A percentile compares a stretch with the other conserved stretches of the same genome.
Conservation (phyloP, 164 flowering plant genomes). For the Piper longum region DNA sequence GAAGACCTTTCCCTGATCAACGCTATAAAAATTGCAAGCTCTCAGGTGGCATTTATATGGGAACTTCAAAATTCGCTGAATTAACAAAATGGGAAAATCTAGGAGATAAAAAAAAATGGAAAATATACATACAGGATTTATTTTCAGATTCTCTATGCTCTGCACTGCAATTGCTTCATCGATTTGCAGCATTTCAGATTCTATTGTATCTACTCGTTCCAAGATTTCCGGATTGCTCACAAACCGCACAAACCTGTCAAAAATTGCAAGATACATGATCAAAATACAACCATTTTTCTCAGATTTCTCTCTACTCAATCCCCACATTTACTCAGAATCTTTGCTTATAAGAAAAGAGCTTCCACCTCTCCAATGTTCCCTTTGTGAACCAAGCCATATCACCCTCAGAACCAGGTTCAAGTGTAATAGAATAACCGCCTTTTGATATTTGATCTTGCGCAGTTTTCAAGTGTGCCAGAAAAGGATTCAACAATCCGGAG, state of each 20-base stretch:
- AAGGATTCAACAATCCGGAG: slow-evolving; percentile 81
- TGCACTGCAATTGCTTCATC: slow-evolving; percentile 44
- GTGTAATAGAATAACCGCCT: slow-evolving; percentile 84
- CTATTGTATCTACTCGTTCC: slow-evolving; percentile 75
- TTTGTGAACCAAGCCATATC: slow-evolving; percentile 82
- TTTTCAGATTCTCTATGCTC: slow-evolving; percentile 35
- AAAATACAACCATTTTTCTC: background rate
- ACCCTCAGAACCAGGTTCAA: slow-evolving; percentile 38
- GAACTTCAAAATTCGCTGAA: too few species aligned
- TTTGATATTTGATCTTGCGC: slow-evolving; percentile 82
- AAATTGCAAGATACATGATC: slow-evolving; percentile 3
- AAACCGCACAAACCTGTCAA: slow-evolving; percentile 80
- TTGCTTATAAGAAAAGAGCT: background rate
- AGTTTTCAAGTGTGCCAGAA: slow-evolving; percentile 81
- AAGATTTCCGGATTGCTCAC: slow-evolving; percentile 92
- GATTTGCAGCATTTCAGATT: slow-evolving; percentile 71
- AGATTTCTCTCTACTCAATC: background rate
- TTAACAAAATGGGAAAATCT: background rate
- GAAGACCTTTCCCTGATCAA: background rate
- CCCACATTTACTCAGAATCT: background rate
- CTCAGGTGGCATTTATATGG: background rate
- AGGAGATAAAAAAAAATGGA: too few species aligned
- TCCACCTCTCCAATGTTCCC: slow-evolving; percentile 76
- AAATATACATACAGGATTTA: slow-evolving; percentile 35
- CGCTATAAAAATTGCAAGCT: background rate